Conservation (phyloP, 73 alveolate genomes). For the Paramecium sexaurelia region DNA sequence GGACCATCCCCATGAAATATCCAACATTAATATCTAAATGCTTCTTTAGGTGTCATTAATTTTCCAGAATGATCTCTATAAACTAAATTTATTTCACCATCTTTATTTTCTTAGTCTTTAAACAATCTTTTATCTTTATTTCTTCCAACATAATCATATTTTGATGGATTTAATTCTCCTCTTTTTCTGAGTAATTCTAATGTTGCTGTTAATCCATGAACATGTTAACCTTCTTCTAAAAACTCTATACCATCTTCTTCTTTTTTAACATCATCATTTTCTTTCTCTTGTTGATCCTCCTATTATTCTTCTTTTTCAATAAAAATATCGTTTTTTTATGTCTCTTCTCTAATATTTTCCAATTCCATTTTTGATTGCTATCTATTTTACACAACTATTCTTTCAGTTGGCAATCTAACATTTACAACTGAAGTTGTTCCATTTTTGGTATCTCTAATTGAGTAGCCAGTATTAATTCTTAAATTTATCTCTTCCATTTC, state of each 20-base stretch:
- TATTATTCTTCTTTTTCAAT: not conserved
- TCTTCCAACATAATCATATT: conserved; percentile 54
- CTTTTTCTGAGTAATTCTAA: conserved; percentile 49
- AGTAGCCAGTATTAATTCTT: conserved; percentile 4
- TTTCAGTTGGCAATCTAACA: conserved; percentile 61
- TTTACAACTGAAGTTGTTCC: conserved; percentile 62
- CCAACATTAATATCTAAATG: conserved; percentile 68
- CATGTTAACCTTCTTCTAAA: conserved; percentile 21
- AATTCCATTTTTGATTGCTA: not conserved
- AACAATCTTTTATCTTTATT: conserved; percentile 37
- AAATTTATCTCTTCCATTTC: conserved; percentile 31
- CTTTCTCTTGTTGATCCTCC: not conserved
- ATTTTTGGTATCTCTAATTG: conserved; percentile 49
- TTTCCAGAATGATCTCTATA: conserved; percentile 67
- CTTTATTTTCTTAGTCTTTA: conserved; percentile 5
- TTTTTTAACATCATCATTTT: not conserved
- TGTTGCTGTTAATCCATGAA: conserved; percentile 39
- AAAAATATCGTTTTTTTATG: not conserved
- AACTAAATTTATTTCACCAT: conserved; percentile 39
- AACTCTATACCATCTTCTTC: not conserved
- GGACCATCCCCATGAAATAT: conserved; percentile 68
- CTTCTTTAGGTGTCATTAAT: conserved; percentile 67
- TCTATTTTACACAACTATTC: conserved; percentile 10
- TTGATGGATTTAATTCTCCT: conserved; percentile 55
- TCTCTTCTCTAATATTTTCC: not conserved